Conservation (phyloP, 495 filamentous ascomycete genomes). For the Penicillium egyptiacum region DNA sequence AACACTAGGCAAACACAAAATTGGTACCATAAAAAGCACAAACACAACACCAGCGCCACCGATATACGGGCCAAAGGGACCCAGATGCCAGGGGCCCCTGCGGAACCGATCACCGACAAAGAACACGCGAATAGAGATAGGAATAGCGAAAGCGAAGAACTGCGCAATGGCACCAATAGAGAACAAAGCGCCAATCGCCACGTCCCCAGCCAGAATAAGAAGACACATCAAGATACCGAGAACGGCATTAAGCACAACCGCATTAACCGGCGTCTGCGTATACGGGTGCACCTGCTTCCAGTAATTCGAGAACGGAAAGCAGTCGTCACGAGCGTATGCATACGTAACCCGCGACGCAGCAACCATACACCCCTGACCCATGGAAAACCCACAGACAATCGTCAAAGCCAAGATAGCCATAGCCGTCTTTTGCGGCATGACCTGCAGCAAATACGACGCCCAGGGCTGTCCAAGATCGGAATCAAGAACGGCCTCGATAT, state of each 20-base stretch:
- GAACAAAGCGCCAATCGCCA: slow-evolving; percentile 73
- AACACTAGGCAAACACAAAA: slow-evolving; percentile 66
- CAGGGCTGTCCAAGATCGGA: slow-evolving; percentile 73
- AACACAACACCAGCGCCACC: slow-evolving; percentile 62
- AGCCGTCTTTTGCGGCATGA: slow-evolving; percentile 64
- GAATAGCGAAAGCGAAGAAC: slow-evolving; percentile 72
- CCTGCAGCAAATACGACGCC: slow-evolving; percentile 71
- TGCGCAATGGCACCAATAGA: slow-evolving; percentile 74
- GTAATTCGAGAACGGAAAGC: slow-evolving; percentile 64
- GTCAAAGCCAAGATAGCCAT: slow-evolving; percentile 67
- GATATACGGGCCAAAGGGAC: slow-evolving; percentile 59
- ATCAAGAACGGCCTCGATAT: slow-evolving; percentile 60
- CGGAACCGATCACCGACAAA: slow-evolving; percentile 71
- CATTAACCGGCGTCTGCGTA: slow-evolving; percentile 75
- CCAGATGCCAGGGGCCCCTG: slow-evolving; percentile 73
- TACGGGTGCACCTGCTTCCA: slow-evolving; percentile 65
- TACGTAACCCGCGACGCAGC: slow-evolving; percentile 77
- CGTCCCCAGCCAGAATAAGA: slow-evolving; percentile 64
- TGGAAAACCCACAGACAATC: slow-evolving; percentile 74
- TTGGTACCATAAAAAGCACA: slow-evolving; percentile 71
- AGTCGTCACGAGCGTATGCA: slow-evolving; percentile 77
- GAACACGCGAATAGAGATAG: slow-evolving; percentile 72
- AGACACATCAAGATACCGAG: slow-evolving; percentile 66
- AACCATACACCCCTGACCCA: slow-evolving; percentile 85
- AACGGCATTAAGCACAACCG: slow-evolving; percentile 68